Base-by-base conservation (phyloP, 1,284 basidiomycete genomes). In the Ustilago hordei region DNA sequence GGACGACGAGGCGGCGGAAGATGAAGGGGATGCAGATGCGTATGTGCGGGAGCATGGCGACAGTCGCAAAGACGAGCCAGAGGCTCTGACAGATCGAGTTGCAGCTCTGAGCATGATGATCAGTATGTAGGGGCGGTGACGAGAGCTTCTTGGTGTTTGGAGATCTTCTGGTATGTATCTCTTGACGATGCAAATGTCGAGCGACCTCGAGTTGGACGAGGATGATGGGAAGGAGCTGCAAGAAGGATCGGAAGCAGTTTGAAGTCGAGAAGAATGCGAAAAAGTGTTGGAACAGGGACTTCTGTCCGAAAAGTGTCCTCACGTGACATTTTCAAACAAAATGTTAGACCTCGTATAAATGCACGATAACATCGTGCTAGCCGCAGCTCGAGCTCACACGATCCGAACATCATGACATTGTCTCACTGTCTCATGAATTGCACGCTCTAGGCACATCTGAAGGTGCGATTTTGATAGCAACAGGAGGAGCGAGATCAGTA, bases 11-110 rank as follows among this genome's bases (percentile, higher is more conserved):
- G 54, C 52, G 3, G 62, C 36, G 1, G 66, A 65, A 4, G 62
- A 19, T 9, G 61, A 34, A 6, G 62, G 56, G 3, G 71, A 67
- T 11, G 72, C 53, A 3, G 69, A 68, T 45, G 70, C 70, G 43
- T 64, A 73, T 35, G 57, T 43, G 54, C 70, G 70, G 15, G 61
- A 53, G 54, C 28, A 15, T 2, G 64, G 38, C 2, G 57, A 54
- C 9, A 39, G 57, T 57, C 65, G 60, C 47, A 73, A 15, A 13
- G 57, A 56, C 11, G 65, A 64, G 65, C 64, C 45, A 45, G 58
- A 53, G 4, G 64, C 70, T 68, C 64, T 57, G 13, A 60, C 32
- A 2, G 64, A 61, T 47, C 36, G 45, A 19, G 70, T 48, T 4
- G 65, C 58, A 5, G 70, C 48, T 32, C 62, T 52, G 38, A 70